Conservation (phyloP, 371 early-diverging fungal species). For the Dichotomocladium elegans region DNA sequence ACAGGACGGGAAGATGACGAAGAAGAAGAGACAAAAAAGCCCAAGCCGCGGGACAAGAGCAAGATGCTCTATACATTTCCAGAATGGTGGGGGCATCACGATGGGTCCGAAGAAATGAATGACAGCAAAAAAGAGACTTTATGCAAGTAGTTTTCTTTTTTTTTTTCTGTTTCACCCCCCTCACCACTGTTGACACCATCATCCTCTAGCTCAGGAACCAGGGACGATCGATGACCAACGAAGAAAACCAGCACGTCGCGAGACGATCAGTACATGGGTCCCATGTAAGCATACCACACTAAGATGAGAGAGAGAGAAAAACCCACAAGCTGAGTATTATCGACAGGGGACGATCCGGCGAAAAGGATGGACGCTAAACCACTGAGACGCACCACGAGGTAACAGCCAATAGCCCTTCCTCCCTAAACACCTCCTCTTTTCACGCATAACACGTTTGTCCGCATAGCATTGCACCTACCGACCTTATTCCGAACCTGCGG, state of each 20-base stretch:
- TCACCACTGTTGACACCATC: no score
- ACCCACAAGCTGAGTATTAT: no score
- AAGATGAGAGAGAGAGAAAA: conserved; percentile 1
- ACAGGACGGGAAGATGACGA: no score
- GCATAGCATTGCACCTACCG: no score
- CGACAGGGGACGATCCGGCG: no score
- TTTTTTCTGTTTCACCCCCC: no score
- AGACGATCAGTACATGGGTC: conserved; percentile 13
- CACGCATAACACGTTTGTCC: no score
- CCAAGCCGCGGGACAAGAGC: not conserved
- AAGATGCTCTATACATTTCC: conserved; percentile 36
- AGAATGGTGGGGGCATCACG: conserved; percentile 38
- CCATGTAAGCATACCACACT: conserved; percentile 8
- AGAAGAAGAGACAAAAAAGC: not conserved
- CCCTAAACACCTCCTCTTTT: no score
- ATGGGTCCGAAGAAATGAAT: conserved; percentile 11
- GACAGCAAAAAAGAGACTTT: not conserved
- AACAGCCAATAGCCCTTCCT: no score
- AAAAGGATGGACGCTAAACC: no score
- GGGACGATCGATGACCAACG: conserved; percentile 5
- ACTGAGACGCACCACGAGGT: no score
- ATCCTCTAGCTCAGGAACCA: not conserved
- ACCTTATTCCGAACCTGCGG: no score
- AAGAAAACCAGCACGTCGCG: conserved; percentile 1
- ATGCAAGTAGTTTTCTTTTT: not conserved